Evolutionary conservation across 1,284 basidiomycete species (phyloP), one percentile per base, ranked within the genome.

Genomic region (Retiboletus flavoniger): DNA sequence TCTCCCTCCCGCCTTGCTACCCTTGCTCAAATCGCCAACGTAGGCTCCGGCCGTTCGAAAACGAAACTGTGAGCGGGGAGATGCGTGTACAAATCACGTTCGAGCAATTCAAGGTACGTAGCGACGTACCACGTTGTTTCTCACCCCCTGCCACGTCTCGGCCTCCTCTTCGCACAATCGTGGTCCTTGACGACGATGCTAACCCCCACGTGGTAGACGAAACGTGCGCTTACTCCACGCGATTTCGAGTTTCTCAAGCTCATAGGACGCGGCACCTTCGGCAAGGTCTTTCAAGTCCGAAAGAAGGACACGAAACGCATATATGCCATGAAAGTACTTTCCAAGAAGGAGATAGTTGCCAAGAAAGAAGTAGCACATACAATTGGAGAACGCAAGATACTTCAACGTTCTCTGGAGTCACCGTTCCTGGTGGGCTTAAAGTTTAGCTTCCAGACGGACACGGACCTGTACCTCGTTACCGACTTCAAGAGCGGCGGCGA

Each of bases 281-380:
- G 97, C n/a, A 90, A 93, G 48, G 96, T 99, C 21, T 99, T 98
- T 80, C 97, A 99, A 74, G 96, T 99, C 38, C 91, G 96, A 57
- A 99, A 99, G 76, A 87, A 82, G 71, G 96, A 99, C 76, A 99
- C 97, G 42, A 91, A 93, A 72, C 91, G 97, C 49, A 99, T 99
- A 76, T 99, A 98, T 76, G 97, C 97, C 51, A 99, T 99, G 96
- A 99, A 99, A 72, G 93, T 99, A 47, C 82, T 99, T 34, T 95
- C 92, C 36, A 99, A 99, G 78, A 95, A 93, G 76, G 97, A 99
- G 73, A 99, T 99, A 65, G 87, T 98, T 54, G 93, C 93, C 44
- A 99, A 98, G 80, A 99, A 99, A 75, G 97, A 99, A 73, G 95
- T 99, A 39, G 95, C 95, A 7, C 97, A 99, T 72, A 99, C 96